Conservation (phyloP, 2,329 filamentous ascomycete species). For the Fonsecaea pugnacius region DNA sequence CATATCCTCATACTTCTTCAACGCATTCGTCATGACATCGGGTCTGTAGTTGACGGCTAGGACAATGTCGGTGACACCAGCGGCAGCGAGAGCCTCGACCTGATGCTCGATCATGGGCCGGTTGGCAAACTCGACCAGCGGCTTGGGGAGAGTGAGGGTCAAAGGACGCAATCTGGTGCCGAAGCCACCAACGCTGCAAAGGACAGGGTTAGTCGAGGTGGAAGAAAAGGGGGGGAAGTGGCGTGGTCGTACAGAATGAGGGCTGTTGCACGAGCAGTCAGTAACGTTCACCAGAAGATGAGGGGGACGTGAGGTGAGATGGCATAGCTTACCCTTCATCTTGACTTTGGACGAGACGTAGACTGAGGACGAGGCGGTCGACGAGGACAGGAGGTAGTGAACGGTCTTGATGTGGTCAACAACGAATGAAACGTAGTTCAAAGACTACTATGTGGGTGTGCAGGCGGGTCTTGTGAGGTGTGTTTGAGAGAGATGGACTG, state of each 20-base stretch:
- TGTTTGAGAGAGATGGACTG: conserved; percentile 6
- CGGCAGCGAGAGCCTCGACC: conserved; percentile 89
- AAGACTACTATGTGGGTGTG: conserved; percentile 22
- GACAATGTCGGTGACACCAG: conserved; percentile 95
- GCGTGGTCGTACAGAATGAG: conserved; percentile 34
- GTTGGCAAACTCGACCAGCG: conserved; percentile 97
- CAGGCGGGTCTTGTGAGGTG: background rate
- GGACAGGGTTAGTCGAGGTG: conserved; percentile 62
- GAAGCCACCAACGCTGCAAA: conserved; percentile 93
- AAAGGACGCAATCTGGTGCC: conserved; percentile 96
- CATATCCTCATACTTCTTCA: conserved; percentile 91
- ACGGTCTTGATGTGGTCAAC: background rate
- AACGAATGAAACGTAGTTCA: conserved; percentile 30
- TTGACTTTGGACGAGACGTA: conserved; percentile 16
- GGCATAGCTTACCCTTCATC: conserved; percentile 51
- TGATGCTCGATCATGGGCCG: conserved; percentile 99
- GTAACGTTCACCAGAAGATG: conserved; percentile 16
- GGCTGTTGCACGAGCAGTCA: conserved; percentile 21
- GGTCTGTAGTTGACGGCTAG: conserved; percentile 98
- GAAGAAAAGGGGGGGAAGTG: conserved; percentile 16
- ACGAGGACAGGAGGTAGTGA: conserved; percentile 5
- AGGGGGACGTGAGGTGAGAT: conserved; percentile 19
- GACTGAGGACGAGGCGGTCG: background rate
- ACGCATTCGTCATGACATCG: conserved; percentile 92
- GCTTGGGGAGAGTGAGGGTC: conserved; percentile 95